These are phyloP conservation scores for Backusella macrospora DNA, from an alignment of 192 early-diverging fungal genomes.

Conservation along the genomic window DNA sequence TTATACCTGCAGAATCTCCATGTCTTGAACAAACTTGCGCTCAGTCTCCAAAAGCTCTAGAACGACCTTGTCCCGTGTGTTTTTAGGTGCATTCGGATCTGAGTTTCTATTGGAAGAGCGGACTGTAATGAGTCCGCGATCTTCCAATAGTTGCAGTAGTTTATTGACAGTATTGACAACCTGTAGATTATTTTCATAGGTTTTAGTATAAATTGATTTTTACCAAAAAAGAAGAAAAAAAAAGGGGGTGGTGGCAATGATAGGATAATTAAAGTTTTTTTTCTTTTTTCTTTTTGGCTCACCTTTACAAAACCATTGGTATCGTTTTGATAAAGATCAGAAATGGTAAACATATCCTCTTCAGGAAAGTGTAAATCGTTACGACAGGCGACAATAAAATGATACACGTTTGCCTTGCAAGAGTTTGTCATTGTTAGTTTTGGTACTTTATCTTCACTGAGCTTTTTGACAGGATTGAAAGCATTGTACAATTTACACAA, in stretches of 20 bases:
- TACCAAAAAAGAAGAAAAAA: slow-evolving; percentile 40
- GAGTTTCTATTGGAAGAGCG: slow-evolving; percentile 43
- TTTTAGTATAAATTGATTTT: slow-evolving; percentile 54
- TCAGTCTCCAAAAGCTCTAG: slow-evolving; percentile 93
- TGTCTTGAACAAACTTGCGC: slow-evolving; percentile 84
- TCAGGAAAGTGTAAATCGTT: slow-evolving; percentile 72
- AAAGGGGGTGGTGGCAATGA: not conserved
- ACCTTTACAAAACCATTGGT: slow-evolving; percentile 98
- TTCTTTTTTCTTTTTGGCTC: not conserved
- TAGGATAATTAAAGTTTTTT: not conserved
- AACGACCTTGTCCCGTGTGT: slow-evolving; percentile 85
- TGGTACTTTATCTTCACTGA: slow-evolving; percentile 51
- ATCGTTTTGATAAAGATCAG: slow-evolving; percentile 92
- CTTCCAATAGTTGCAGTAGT: slow-evolving; percentile 79
- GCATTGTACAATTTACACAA: slow-evolving; percentile 77
- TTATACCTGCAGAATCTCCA: slow-evolving; percentile 76
- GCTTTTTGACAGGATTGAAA: slow-evolving; percentile 59
- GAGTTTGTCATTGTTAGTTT: slow-evolving; percentile 62
- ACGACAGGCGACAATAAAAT: slow-evolving; percentile 87
- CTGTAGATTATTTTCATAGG: slow-evolving; percentile 38
- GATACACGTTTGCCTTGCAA: slow-evolving; percentile 84
- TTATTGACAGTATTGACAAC: slow-evolving; percentile 82
- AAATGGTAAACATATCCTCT: slow-evolving; percentile 82
- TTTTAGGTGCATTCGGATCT: slow-evolving; percentile 64
- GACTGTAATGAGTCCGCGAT: slow-evolving; percentile 53